Base-by-base conservation (phyloP, 2,329 filamentous ascomycete genomes). In the Mycocentrospora acerina region DNA sequence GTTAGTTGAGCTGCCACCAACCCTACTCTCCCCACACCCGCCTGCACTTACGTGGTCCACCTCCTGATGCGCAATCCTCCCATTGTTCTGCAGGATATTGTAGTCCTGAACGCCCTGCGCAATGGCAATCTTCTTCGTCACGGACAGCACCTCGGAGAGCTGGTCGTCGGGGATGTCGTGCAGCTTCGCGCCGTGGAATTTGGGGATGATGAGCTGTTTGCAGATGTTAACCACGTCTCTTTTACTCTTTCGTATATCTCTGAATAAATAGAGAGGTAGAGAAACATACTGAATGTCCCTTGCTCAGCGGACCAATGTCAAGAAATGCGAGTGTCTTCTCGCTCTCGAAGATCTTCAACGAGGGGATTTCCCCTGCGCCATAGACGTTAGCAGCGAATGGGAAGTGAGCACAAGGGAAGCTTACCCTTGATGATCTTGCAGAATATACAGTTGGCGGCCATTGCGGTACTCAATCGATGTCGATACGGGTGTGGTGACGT, bases 41-140 rank as follows among this genome's bases (percentile, higher is more conserved):
- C 11, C 11, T 18, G 28, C 16, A 29, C 82, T 72, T 73, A 93
- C 91, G 72, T 98, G 93, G 54, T 89, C 86, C 46, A 98, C 91
- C 49, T 86, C 76, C 73, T 97, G 93, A 69, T 98, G 93, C 13
- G 93, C 93, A 59, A 91, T 80, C 15, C 80, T 76, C 35, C 93
- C 93, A 62, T 98, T 98, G 73, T 98, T 98, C 74, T 98, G 93
- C 43, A 98, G 74, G 32, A 98, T 80, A 64, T 98, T 98, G 77
- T 89, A 98, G 68, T 97, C 80, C 35, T 76, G 73, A 4, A 86
- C 83, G 25, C 88, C 88, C 4, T 81, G 82, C 18, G 90, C 91
- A 14, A 75, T 70, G 32, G 86, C 90, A 32, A 98, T 81, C 69
- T 87, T 91, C 79, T 95, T 96, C 32, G 88, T 85, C 12, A 94